phyloP scores from a whole-genome alignment of 352 stramenopile species.

The Globisporangium carolinianum region DNA sequence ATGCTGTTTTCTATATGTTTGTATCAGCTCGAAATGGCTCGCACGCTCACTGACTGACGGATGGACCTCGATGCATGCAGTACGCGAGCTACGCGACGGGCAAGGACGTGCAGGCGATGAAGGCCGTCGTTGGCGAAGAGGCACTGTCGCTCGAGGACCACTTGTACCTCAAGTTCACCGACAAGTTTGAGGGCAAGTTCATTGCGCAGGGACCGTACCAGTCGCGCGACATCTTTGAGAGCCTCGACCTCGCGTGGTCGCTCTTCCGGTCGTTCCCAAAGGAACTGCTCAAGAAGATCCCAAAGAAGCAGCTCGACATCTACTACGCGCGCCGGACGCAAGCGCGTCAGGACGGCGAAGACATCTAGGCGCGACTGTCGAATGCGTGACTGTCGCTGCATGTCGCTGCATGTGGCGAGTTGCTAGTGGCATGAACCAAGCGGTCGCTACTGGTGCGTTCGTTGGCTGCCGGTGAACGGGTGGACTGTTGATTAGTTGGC shows the following conservation, averaged over 20 bases:
- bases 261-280: conserved; percentile 98
- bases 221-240: conserved; percentile 98
- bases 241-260: conserved; percentile 97
- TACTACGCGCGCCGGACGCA: conserved; percentile 95
- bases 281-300: conserved; percentile 99
- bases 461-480: too few species aligned
- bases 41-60: too few species aligned
- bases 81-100: conserved; percentile 83
- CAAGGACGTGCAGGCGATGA: conserved; percentile 99
- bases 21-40: neutral
- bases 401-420: too few species aligned
- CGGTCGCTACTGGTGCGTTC: too few species aligned
- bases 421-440: too few species aligned
- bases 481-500: too few species aligned
- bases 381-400: neutral
- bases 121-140: conserved; percentile 99
- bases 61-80: conserved; percentile 17
- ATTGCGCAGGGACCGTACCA: conserved; percentile 96
- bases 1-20: neutral
- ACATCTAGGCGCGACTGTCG: conserved; percentile 28
- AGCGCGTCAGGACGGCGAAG: conserved; percentile 83
- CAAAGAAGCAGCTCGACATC: conserved; percentile 96
- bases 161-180: conserved; percentile 98
- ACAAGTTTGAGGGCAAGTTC: conserved; percentile 99
- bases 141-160: conserved; percentile 98